phyloP scores from a whole-genome alignment of 164 flowering plant species.

The Nymphaea thermarum region DNA sequence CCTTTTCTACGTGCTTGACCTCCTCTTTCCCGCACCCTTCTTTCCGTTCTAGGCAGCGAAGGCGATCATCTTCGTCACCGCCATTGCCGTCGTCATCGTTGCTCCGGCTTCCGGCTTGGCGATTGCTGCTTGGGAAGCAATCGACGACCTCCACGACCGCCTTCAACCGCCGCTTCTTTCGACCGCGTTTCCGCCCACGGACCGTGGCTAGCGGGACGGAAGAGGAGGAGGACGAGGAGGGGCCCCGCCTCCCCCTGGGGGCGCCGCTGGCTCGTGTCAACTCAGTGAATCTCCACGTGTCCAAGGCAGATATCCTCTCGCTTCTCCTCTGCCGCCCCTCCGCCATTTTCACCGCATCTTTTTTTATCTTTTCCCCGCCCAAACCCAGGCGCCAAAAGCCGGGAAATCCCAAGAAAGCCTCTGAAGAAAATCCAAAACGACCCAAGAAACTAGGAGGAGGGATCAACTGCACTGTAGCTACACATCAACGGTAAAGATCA shows the following conservation, averaged over 20 bases:
- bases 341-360: conserved; percentile 15
- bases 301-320: conserved; percentile 17
- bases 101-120: background rate
- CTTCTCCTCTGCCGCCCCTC: conserved; percentile 24
- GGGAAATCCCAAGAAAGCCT: too few species aligned
- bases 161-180: conserved; percentile 10
- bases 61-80: background rate
- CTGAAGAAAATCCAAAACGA: too few species aligned
- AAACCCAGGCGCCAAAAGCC: too few species aligned
- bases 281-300: conserved; percentile 7
- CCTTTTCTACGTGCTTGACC: background rate
- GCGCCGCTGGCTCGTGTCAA: conserved; percentile 1
- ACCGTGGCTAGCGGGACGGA: background rate
- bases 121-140: conserved; percentile 5
- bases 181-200: conserved; percentile 8
- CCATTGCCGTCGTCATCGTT: background rate
- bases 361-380: too few species aligned
- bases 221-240: background rate
- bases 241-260: background rate
- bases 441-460: too few species aligned
- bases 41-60: background rate
- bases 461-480: too few species aligned
- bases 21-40: background rate
- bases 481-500: too few species aligned
- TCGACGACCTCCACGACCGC: conserved; percentile 10